A percentile compares a stretch with the other conserved stretches of the same genome.
These are phyloP conservation scores for Aspergillus ustus DNA, from an alignment of 2,329 filamentous ascomycete species.

Conservation along the genomic window DNA sequence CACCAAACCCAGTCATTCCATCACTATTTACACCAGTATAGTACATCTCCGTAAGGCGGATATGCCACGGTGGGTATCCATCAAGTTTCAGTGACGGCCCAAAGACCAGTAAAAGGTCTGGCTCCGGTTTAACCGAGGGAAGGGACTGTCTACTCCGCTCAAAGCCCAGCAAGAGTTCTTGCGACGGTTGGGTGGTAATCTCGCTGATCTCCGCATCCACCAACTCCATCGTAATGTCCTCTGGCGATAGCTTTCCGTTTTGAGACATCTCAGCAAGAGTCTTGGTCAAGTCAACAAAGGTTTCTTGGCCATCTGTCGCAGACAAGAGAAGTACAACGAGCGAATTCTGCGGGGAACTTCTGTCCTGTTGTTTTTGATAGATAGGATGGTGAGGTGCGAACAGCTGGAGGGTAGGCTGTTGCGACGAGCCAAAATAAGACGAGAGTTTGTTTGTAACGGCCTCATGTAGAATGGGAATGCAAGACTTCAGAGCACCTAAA, in stretches of 20 bases:
- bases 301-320: conserved; percentile 86
- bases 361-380: conserved; percentile 31
- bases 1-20: conserved; percentile 41
- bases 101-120: conserved; percentile 87
- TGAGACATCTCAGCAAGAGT: conserved; percentile 96
- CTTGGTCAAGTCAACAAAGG: conserved; percentile 91
- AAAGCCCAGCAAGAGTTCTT: conserved; percentile 17
- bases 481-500: conserved; percentile 83
- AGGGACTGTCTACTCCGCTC: not conserved
- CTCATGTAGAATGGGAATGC: conserved; percentile 82
- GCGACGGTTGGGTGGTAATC: conserved; percentile 46
- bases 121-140: conserved; percentile 75
- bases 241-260: conserved; percentile 76
- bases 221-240: conserved; percentile 82
- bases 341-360: conserved; percentile 28
- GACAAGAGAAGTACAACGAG: conserved; percentile 79
- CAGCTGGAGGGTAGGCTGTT: conserved; percentile 73
- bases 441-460: conserved; percentile 78
- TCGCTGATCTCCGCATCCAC: conserved; percentile 85
- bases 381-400: conserved; percentile 71
- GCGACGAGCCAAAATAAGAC: conserved; percentile 76
- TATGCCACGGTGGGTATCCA: conserved; percentile 96
- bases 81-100: conserved; percentile 80
- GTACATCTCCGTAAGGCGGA: conserved; percentile 93
- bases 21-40: conserved; percentile 55